Base-by-base conservation (phyloP, 768 basidiomycete genomes). In the Kondoa malvinella region DNA sequence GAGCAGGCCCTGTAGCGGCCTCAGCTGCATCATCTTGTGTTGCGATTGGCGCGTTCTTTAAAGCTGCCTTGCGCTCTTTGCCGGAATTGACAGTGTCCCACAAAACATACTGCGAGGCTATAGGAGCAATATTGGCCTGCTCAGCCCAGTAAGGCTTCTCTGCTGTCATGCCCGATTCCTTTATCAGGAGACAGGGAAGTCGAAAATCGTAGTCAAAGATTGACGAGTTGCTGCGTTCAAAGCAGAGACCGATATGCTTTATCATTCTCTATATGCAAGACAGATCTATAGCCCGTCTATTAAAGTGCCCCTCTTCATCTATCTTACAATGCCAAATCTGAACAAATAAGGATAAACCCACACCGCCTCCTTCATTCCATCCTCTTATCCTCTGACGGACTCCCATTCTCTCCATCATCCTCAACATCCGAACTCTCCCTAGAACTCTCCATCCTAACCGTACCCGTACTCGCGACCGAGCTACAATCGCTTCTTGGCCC, bases 91-190 rank as follows among this genome's bases (percentile, higher is more conserved):
- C 33, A 29, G n/a, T 14, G n/a, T 66, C 65, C 56, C 61, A 66
- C n/a, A 64, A 31, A 14, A 64, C 68, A 57, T 33, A 69, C 68
- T 69, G 64, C 12, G 68, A 2, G 14, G 57, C 57, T 40, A 69
- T 69, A 34, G 68, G 68, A 25, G 68, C 65, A 2, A 66, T 27
- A 26, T 31, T 33, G 21, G 65, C 17, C 25, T 17, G 4, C 15
- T 50, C 40, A 16, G 17, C 30, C 68, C 68, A 66, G 57, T 69
- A 69, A 14, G 66, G 66, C 25, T 34, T 15, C 33, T 65, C 27
- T 31, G 12, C 40, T 21, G n/a, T n/a, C n/a, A n/a, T n/a, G n/a
- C n/a, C n/a, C n/a, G n/a, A n/a, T n/a, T n/a, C n/a, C n/a, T n/a
- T n/a, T n/a, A n/a, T n/a, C n/a, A n/a, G n/a, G n/a, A 56, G 50